A percentile compares a stretch with the other conserved stretches of the same genome.
Evolutionary conservation across 2,329 filamentous ascomycete species (phyloP).

Genomic region (Rhytidhysteron rufulum): DNA sequence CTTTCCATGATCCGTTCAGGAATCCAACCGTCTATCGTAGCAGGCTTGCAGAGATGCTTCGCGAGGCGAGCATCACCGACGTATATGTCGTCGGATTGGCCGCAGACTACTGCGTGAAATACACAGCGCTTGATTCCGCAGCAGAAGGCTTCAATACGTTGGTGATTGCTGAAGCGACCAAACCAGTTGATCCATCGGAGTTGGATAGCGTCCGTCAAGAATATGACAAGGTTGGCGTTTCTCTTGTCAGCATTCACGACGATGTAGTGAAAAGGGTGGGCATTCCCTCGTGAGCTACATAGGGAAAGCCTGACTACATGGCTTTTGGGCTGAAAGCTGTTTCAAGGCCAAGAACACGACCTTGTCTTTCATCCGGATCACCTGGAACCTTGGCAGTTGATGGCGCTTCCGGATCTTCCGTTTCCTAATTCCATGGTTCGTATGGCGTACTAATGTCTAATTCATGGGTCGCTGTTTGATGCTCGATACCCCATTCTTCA

Average conservation of each 20-base stretch:
- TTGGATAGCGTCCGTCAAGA: slow-evolving; percentile 57
- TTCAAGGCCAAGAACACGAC: too few relatives aligned
- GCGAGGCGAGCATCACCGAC: slow-evolving; percentile 60
- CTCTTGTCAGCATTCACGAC: slow-evolving; percentile 56
- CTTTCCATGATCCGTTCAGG: slow-evolving; percentile 76
- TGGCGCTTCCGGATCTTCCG: too few relatives aligned
- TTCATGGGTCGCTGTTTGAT: too few relatives aligned
- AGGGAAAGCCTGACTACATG: background rate
- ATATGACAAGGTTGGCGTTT: slow-evolving; percentile 58
- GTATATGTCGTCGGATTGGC: slow-evolving; percentile 86
- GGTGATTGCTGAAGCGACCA: slow-evolving; percentile 75
- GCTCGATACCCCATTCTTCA: too few relatives aligned
- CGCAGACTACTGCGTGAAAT: slow-evolving; percentile 83
- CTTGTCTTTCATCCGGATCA: too few relatives aligned
- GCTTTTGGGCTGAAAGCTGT: too few relatives aligned
- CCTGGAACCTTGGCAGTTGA: too few relatives aligned
- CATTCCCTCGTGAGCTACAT: background rate
- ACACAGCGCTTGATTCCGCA: slow-evolving; percentile 73
- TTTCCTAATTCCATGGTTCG: too few relatives aligned
- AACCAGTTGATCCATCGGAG: slow-evolving; percentile 59
- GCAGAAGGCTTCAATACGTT: slow-evolving; percentile 72
- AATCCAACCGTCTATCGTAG: slow-evolving; percentile 57
- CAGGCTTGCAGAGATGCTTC: slow-evolving; percentile 59
- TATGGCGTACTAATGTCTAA: too few relatives aligned
- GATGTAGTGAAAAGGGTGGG: slow-evolving; percentile 53